These are phyloP conservation scores for Corymbia maculata DNA, from an alignment of 345 rosid genomes.

Conservation along the genomic window DNA sequence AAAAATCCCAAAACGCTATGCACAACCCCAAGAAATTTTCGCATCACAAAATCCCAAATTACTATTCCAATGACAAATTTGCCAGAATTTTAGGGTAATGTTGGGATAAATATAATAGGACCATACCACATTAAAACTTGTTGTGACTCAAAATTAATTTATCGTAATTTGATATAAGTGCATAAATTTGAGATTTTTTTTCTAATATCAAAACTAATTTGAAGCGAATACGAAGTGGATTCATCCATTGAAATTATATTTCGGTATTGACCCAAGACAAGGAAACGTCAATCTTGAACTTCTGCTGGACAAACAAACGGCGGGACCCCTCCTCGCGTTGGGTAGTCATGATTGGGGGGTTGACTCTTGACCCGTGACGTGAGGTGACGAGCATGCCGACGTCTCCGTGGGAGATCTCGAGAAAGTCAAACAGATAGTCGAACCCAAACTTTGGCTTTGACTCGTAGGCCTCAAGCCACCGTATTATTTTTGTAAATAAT, in stretches of 20 bases:
- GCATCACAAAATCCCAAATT: neutral
- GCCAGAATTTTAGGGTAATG: neutral
- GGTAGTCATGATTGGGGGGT: neutral
- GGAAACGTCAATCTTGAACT: neutral
- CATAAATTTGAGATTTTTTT: fast-evolving
- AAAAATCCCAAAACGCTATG: fast-evolving
- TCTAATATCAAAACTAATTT: neutral
- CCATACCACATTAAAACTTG: neutral
- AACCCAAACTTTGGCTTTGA: neutral
- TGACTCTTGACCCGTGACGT: neutral
- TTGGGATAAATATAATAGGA: neutral
- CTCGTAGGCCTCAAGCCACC: neutral
- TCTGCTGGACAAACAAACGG: neutral
- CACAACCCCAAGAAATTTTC: neutral
- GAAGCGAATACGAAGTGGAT: neutral
- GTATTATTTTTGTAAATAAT: neutral
- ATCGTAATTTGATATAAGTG: neutral
- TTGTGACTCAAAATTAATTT: neutral
- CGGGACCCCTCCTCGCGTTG: neutral
- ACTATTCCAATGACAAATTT: neutral
- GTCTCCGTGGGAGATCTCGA: neutral
- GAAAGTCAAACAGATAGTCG: neutral
- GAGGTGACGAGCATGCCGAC: neutral
- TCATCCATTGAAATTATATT: neutral
- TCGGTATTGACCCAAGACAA: neutral